Evolutionary conservation across 2,329 filamentous ascomycete genomes (phyloP), one percentile per base, ranked within the genome.

Genomic region (Penicillium sp.): DNA sequence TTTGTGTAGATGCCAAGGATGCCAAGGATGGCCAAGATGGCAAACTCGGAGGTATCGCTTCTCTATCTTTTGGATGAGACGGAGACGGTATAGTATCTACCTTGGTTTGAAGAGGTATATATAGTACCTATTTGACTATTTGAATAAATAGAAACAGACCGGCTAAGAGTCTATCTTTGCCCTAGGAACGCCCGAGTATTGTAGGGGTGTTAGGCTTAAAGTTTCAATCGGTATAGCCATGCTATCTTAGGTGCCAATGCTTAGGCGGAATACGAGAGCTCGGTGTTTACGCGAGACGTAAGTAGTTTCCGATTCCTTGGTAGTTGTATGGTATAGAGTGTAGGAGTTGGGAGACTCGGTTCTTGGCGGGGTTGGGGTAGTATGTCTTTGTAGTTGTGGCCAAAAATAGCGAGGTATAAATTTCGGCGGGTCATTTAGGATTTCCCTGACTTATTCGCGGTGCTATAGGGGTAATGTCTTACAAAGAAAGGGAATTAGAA

Each of bases 1-100:
- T n/a, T n/a, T 15, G 9, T 39, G 33, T 25, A 51, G 27, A 33
- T 47, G 40, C 49, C 47, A 45, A 47, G 43, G 18, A 18, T 27
- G n/a, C n/a, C n/a, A n/a, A n/a, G n/a, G n/a, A n/a, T n/a, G n/a
- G 44, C 52, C 49, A 53, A 52, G 49, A 41, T 28, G 7, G 43
- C 13, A 28, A 28, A 28, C 27, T 8, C n/a, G n/a, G n/a, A n/a
- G n/a, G n/a, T n/a, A n/a, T n/a, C 20, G 4, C 4, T 2, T 23
- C 2, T 23, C 20, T 23, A 23, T 2, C 20, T 23, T 23, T 23
- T 4, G 20, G 20, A 23, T 2, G 20, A 23, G 20, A 23, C 20
- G n/a, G n/a, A 23, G 20, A 23, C 20, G 20, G 20, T 23, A 23
- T 23, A 23, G 20, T 23, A 23, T 23, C 4, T 4, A 23, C 20